A percentile compares a stretch with the other conserved stretches of the same genome.
These are phyloP conservation scores for Cordyceps sp. DNA, from an alignment of 2,329 filamentous ascomycete genomes.

Conservation along the genomic window DNA sequence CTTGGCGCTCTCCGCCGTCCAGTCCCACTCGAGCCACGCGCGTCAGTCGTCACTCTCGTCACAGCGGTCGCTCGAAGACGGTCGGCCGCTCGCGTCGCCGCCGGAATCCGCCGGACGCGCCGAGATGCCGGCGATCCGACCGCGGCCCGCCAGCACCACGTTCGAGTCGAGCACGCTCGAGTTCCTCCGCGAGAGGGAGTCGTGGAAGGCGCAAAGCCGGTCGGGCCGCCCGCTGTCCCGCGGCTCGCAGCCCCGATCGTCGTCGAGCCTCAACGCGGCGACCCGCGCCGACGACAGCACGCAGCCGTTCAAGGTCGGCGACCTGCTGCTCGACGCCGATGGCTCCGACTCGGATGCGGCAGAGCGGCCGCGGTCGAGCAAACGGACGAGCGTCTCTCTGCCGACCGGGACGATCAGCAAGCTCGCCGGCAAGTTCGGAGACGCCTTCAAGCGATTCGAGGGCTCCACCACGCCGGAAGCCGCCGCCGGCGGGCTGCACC, in stretches of 20 bases:
- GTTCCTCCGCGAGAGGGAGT: slow-evolving; percentile 63
- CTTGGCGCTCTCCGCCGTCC: slow-evolving; percentile 3
- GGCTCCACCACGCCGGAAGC: slow-evolving; percentile 21
- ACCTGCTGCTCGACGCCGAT: slow-evolving; percentile 68
- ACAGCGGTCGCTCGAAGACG: slow-evolving; percentile 7
- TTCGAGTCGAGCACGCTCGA: slow-evolving; percentile 63
- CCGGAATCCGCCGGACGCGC: slow-evolving; percentile 7
- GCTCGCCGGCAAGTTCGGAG: slow-evolving; percentile 76
- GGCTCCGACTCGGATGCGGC: slow-evolving; percentile 35
- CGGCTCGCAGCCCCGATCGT: slow-evolving; percentile 15
- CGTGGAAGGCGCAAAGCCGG: slow-evolving; percentile 21
- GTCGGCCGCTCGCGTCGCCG: slow-evolving; percentile 6
- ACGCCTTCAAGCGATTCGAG: slow-evolving; percentile 89
- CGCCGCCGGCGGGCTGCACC: slow-evolving; percentile 19
- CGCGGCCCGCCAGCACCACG: slow-evolving; percentile 67
- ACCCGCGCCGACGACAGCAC: slow-evolving; percentile 12
- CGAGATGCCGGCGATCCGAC: slow-evolving; percentile 25
- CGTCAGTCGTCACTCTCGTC: slow-evolving; percentile 7
- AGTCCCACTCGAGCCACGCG: slow-evolving; percentile 9
- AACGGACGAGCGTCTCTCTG: slow-evolving; percentile 58
- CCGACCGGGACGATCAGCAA: slow-evolving; percentile 64
- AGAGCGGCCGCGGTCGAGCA: slow-evolving; percentile 34
- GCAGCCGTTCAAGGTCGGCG: slow-evolving; percentile 50
- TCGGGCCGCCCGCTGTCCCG: slow-evolving; percentile 7
- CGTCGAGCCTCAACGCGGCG: slow-evolving; percentile 18